phyloP scores from a whole-genome alignment of 2,329 filamentous ascomycete species.

The Aspergillus fumigatiaffinis region DNA sequence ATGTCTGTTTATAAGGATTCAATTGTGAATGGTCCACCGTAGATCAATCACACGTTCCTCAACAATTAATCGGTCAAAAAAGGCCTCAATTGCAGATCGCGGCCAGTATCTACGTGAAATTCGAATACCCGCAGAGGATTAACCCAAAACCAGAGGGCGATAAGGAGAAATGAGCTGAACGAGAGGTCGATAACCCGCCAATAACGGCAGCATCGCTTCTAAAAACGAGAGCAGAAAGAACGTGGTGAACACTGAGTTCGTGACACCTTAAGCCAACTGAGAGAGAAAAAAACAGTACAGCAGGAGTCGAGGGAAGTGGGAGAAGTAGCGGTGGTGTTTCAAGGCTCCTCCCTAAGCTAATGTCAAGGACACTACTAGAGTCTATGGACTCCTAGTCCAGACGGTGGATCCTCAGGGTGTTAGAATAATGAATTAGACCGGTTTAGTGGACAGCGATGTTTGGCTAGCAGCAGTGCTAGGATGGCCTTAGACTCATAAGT shows the following conservation, averaged over 20 bases:
- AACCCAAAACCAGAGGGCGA: constrained; percentile 8
- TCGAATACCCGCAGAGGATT: constrained; percentile 7
- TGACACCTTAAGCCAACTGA: not conserved
- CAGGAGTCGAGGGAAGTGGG: not conserved
- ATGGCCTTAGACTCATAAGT: not conserved
- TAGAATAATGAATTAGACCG: not conserved
- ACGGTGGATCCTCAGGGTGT: not conserved
- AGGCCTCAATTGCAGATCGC: not conserved
- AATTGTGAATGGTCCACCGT: not conserved
- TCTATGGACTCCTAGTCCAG: not conserved
- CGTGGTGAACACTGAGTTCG: not conserved
- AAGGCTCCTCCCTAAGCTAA: not conserved
- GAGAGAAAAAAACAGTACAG: not conserved
- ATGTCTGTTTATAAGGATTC: not conserved
- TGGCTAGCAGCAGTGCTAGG: not conserved
- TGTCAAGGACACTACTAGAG: not conserved
- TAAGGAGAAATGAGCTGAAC: constrained; percentile 8
- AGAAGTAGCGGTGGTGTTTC: not conserved
- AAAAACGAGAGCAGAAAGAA: not conserved
- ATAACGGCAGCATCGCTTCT: constrained; percentile 16
- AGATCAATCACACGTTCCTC: constrained; percentile 8
- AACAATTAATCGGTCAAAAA: constrained; percentile 1
- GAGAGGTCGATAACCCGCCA: constrained; percentile 7
- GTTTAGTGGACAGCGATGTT: not conserved
- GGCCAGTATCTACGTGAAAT: not conserved